phyloP scores from a whole-genome alignment of 2,329 filamentous ascomycete genomes.

The Aspergillus candidus region DNA sequence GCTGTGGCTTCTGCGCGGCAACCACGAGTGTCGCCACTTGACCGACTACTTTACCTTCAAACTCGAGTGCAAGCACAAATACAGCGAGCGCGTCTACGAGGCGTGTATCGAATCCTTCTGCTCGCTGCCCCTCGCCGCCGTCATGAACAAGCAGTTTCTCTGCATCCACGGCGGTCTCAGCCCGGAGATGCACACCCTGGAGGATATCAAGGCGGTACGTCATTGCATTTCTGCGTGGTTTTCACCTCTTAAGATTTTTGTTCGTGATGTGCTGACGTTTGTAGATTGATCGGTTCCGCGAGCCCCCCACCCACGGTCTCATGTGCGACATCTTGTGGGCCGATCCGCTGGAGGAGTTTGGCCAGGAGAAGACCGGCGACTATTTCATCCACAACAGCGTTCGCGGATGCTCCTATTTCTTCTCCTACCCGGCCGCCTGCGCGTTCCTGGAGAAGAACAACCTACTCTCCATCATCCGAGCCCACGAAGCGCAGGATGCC shows the following conservation, averaged over 20 bases:
- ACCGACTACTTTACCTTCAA: slow-evolving; percentile 99
- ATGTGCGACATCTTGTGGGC: slow-evolving; percentile 99
- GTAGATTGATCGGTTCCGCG: slow-evolving; percentile 93
- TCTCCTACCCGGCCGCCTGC: slow-evolving; percentile 95
- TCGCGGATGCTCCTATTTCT: slow-evolving; percentile 97
- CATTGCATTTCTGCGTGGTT: too few species aligned
- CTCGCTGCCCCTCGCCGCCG: slow-evolving; percentile 80
- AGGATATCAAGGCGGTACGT: slow-evolving; percentile 81
- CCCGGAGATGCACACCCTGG: slow-evolving; percentile 90
- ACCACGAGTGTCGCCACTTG: slow-evolving; percentile 97
- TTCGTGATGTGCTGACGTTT: too few species aligned
- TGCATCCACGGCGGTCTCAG: slow-evolving; percentile 97
- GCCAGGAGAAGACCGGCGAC: slow-evolving; percentile 95
- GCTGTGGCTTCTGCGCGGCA: slow-evolving; percentile 92
- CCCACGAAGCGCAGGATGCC: slow-evolving; percentile 96
- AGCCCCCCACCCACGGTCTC: slow-evolving; percentile 91
- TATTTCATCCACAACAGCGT: slow-evolving; percentile 99
- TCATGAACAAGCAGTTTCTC: slow-evolving; percentile 99
- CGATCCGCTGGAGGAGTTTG: slow-evolving; percentile 95
- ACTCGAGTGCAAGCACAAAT: slow-evolving; percentile 99
- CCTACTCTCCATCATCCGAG: slow-evolving; percentile 89
- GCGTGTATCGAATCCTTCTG: slow-evolving; percentile 99
- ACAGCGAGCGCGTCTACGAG: slow-evolving; percentile 92
- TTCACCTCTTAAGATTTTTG: too few species aligned
- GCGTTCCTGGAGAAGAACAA: slow-evolving; percentile 99